phyloP scores from a whole-genome alignment of 257 asterid species.

The Rhazya stricta region DNA sequence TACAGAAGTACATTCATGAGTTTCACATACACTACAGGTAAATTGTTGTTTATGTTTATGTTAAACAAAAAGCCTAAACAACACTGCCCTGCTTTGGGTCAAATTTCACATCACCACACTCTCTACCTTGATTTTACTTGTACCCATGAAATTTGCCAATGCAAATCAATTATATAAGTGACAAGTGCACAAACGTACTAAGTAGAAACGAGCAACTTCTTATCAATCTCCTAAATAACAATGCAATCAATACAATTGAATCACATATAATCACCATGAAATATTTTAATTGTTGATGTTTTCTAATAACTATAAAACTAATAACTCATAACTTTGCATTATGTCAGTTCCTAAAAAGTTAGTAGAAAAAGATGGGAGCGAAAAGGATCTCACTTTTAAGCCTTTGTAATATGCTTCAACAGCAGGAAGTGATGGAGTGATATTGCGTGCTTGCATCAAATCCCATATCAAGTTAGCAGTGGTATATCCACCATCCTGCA shows the following conservation, averaged over 20 bases:
- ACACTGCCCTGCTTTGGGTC: no score
- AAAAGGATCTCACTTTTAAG: slow-evolving; percentile 54
- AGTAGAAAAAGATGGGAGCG: slow-evolving; percentile 3
- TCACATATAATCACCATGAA: no score
- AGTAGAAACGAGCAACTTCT: neutral
- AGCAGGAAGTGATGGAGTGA: slow-evolving; percentile 44
- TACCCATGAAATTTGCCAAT: neutral
- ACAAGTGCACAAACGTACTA: neutral
- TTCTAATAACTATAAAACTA: no score
- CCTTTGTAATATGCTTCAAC: slow-evolving; percentile 74
- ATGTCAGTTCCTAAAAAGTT: neutral
- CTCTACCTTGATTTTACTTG: neutral
- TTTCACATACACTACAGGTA: neutral
- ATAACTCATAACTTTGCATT: no score
- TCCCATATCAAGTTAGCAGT: slow-evolving; percentile 92
- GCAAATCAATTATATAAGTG: slow-evolving; percentile 1
- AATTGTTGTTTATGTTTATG: neutral
- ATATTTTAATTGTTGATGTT: no score
- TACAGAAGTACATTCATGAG: neutral
- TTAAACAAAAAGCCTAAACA: neutral
- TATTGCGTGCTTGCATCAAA: slow-evolving; percentile 60
- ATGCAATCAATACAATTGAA: no score
- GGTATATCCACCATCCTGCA: slow-evolving; percentile 74
- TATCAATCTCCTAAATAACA: no score
- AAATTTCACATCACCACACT: neutral